Evolutionary conservation across 768 basidiomycete species (phyloP).

Genomic region (Tephrocybe sp.): DNA sequence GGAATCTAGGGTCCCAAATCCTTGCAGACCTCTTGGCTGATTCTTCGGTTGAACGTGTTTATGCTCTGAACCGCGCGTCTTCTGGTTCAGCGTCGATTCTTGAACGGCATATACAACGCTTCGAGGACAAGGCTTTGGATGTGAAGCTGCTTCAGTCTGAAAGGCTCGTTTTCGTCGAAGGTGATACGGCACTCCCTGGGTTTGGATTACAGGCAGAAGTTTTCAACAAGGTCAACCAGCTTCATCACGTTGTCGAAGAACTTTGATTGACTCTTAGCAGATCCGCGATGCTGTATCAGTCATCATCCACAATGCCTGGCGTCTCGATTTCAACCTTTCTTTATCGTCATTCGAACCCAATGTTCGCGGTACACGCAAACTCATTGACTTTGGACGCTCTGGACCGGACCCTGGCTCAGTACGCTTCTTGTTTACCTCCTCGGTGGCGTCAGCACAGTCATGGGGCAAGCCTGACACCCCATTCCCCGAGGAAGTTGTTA

Average conservation of each 20-base stretch:
- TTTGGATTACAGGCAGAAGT: slow-evolving; percentile 26
- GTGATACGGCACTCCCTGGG: slow-evolving; percentile 22
- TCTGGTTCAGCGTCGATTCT: slow-evolving; percentile 7
- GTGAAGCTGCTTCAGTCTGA: slow-evolving; percentile 20
- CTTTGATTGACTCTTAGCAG: slow-evolving; percentile 15
- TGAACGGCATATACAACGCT: slow-evolving; percentile 17
- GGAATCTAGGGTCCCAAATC: not conserved
- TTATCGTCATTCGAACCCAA: slow-evolving; percentile 50
- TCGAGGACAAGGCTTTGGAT: slow-evolving; percentile 27
- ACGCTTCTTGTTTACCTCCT: slow-evolving; percentile 39
- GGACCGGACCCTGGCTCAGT: slow-evolving; percentile 22
- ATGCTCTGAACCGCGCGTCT: slow-evolving; percentile 18
- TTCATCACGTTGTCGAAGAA: not conserved
- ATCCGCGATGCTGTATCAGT: slow-evolving; percentile 28
- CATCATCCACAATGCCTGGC: slow-evolving; percentile 43
- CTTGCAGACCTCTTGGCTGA: slow-evolving; percentile 14
- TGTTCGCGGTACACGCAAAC: slow-evolving; percentile 41
- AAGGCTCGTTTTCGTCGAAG: slow-evolving; percentile 33
- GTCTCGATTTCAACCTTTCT: slow-evolving; percentile 43
- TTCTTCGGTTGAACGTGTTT: slow-evolving; percentile 12
- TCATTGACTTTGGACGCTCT: slow-evolving; percentile 37
- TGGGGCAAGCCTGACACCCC: slow-evolving; percentile 26
- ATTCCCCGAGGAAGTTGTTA: slow-evolving; percentile 32
- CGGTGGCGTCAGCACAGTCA: slow-evolving; percentile 29
- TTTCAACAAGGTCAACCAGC: slow-evolving; percentile 20